Conservation (phyloP, 495 filamentous ascomycete genomes). For the Penicillium roqueforti region DNA sequence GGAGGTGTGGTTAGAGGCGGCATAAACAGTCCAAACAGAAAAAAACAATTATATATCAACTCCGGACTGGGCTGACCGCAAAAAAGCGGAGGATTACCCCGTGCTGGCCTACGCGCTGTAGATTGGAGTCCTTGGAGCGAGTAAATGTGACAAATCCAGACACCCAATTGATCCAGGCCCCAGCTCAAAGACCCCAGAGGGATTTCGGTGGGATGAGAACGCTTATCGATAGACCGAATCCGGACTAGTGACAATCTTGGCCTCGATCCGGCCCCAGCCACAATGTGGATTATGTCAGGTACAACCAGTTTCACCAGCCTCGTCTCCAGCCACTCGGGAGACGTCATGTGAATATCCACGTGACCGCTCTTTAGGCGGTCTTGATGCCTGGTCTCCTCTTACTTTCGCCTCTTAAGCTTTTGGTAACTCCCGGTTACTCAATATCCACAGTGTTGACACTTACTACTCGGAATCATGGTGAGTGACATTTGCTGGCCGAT, state of each 20-base stretch:
- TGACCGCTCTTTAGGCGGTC: neutral
- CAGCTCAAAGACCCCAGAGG: too few relatives aligned
- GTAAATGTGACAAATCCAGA: conserved; percentile 29
- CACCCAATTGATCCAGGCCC: conserved; percentile 22
- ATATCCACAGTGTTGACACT: neutral
- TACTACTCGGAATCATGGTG: conserved; percentile 21
- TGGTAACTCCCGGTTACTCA: conserved; percentile 1
- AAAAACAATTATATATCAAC: conserved; percentile 13
- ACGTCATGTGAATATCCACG: conserved; percentile 29
- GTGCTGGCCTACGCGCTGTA: conserved; percentile 27
- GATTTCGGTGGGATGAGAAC: conserved; percentile 23
- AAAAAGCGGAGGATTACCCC: conserved; percentile 14
- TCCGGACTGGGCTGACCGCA: conserved; percentile 3
- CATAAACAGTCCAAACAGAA: conserved; percentile 3
- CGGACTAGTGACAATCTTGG: neutral
- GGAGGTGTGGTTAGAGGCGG: conserved; percentile 11
- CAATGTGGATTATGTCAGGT: conserved; percentile 17
- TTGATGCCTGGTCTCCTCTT: neutral
- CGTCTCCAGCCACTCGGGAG: conserved; percentile 13
- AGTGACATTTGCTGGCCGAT: neutral
- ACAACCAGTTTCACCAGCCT: conserved; percentile 14
- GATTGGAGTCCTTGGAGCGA: conserved; percentile 26
- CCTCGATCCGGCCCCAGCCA: conserved; percentile 11
- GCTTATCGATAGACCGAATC: conserved; percentile 26
- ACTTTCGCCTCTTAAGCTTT: neutral